Evolutionary conservation across 148 eudicot genomes (phyloP), one percentile per base, ranked within the genome.

Genomic region (Cornus controversa): DNA sequence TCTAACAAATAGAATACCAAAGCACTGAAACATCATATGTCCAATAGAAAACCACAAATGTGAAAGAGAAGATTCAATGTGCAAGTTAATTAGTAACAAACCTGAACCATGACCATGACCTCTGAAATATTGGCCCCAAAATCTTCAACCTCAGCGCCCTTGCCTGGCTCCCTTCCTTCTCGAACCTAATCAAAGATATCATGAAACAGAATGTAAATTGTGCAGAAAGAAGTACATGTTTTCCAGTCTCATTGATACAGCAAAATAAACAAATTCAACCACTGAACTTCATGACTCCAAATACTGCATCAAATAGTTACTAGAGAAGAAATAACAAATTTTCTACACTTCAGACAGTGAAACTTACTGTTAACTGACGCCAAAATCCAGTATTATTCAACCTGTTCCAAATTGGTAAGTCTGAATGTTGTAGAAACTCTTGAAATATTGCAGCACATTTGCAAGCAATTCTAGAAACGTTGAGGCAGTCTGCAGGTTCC

Each of bases 321-420:
- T 65, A 10, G 26, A 9, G 40, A 31, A 64, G 28, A 69, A 15
- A 70, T 47, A 26, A 29, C 40, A 73, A 40, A 45, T 65, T 64
- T 31, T 63, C 66, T 26, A 72, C 69, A 5, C 66, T 54, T 13
- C 72, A 27, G 81, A 67, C 15, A 57, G 74, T 67, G 18, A 58
- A 67, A 78, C 91, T 85, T 87, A 95, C 98, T 7, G 98, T 95
- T 79, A 95, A 87, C 78, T 95, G 98, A 77, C 98, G 98, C 98
- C 98, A 95, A 74, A 95, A 95, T 73, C 98, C 98, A 73, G 84
- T 80, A 87, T 95, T 95, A 76, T 84, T 90, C 78, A 95, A 87
- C 81, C 97, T 87, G 79, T 93, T 95, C 98, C 98, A 95, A 72
- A 95, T 70, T 23, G 98, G 97, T 75, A 95, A 78, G 67, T 72